Evolutionary conservation across 139 green algal genomes (phyloP).

Genomic region (Astrephomene gubernaculifera): DNA sequence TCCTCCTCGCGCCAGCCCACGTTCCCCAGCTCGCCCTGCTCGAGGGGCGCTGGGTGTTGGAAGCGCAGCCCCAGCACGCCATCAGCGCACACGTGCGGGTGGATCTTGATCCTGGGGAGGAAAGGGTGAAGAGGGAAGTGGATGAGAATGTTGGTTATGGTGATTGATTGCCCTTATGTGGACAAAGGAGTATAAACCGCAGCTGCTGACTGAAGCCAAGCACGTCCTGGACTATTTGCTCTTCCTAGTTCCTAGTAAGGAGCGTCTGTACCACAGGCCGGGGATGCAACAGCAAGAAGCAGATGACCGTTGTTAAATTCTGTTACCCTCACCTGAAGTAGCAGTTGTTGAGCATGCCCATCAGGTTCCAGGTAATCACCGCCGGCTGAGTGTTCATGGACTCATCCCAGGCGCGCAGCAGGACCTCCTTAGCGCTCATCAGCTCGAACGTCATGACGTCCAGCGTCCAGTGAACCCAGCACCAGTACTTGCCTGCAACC

Average conservation of each 20-base stretch:
- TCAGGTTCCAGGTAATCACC: conserved; percentile 94
- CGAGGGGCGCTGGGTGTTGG: conserved; percentile 86
- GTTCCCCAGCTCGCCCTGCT: conserved; percentile 66
- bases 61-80: conserved; percentile 79
- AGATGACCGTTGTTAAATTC: no score
- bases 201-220: no score
- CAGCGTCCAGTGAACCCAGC: conserved; percentile 85
- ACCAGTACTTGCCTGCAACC: conserved; percentile 93
- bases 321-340: conserved; percentile 65
- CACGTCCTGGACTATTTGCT: no score
- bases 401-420: conserved; percentile 85
- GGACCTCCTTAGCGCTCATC: conserved; percentile 74
- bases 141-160: no score
- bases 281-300: no score
- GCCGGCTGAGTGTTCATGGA: conserved; percentile 90
- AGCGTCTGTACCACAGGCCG: no score
- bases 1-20: conserved; percentile 80
- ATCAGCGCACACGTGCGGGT: conserved; percentile 56
- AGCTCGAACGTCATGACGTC: conserved; percentile 76
- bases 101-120: conserved; percentile 63
- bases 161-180: no score
- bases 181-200: no score
- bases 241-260: no score
- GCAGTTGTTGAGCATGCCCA: conserved; percentile 99
- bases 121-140: no score